Base-by-base conservation (phyloP, 2,329 filamentous ascomycete species). In the Pseudohalonectria lignicola region DNA sequence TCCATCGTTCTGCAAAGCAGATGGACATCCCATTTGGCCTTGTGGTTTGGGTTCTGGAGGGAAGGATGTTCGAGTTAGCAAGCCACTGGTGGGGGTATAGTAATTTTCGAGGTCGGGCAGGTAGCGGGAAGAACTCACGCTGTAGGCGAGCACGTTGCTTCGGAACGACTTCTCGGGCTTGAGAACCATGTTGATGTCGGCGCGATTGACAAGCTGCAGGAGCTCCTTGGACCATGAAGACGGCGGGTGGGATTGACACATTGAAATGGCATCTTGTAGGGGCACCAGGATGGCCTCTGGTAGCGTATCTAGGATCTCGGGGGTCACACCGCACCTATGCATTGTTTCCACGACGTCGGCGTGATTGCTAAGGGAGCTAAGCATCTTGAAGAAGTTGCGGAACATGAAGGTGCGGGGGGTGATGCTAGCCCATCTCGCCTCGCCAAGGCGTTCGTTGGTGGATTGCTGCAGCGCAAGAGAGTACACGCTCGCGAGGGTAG, bases 231-330 rank as follows among this genome's bases (percentile, higher is more conserved):
- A 69, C 87, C 90, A 96, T 1, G 71, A 74, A 1, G 79, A 72
- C 9, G 87, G 85, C 15, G 90, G 90, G 42, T 77, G 74, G n/a
- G 78, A 74, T 55, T 94, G 88, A 46, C 86, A 94, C 45, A 77
- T 71, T n/a, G 80, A 74, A 30, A 96, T 86, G 5, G 82, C 79
- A 60, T 96, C 88, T 53, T 82, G 81, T 12, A 96, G 66, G 0
- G 85, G 82, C 2, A 81, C 75, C 39, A 84, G 72, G n/a, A 95
- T 69, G 19, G 85, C 79, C 56, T 94, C 86, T 2, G 92, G 90
- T 1, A 96, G 64, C 1, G 84, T 87, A 45, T 94, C 85, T 13
- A 96, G 69, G 35, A 88, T 63, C 18, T 71, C 65, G 9, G 61
- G 59, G 6, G 71, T 78, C 34, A 94, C 75, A 0, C 81, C 79